These are phyloP conservation scores for Epicoccum nigrum DNA, from an alignment of 2,329 filamentous ascomycete genomes.

Conservation along the genomic window DNA sequence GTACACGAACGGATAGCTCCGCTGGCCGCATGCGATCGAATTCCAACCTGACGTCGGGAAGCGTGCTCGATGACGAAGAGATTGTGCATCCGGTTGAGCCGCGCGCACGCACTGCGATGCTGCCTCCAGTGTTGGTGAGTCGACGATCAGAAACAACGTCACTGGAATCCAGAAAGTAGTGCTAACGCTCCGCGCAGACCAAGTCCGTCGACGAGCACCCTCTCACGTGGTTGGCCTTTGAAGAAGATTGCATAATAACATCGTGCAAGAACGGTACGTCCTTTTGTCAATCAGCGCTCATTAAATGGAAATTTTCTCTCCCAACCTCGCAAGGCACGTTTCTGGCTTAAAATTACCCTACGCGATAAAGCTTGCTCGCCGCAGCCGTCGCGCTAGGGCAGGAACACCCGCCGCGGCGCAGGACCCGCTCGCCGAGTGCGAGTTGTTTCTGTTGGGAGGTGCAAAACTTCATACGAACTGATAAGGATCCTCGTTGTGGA, in stretches of 20 bases:
- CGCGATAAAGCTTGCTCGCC: constrained; percentile 15
- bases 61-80: constrained; percentile 64
- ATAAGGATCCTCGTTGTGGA: constrained; percentile 22
- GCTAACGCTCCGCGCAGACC: constrained; percentile 57
- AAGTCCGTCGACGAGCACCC: constrained; percentile 87
- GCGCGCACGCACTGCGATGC: constrained; percentile 79
- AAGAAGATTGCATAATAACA: constrained; percentile 89
- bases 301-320: constrained; percentile 10
- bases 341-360: constrained; percentile 3
- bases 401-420: constrained; percentile 16
- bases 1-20: constrained; percentile 66
- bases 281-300: constrained; percentile 11
- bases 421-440: constrained; percentile 16
- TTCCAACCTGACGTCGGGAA: constrained; percentile 65
- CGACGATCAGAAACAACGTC: constrained; percentile 7
- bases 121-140: constrained; percentile 87
- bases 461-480: constrained; percentile 16
- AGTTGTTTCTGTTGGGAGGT: constrained; percentile 18
- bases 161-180: neutral
- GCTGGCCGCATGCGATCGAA: constrained; percentile 71
- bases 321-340: constrained; percentile 14
- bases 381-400: constrained; percentile 16
- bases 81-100: constrained; percentile 83
- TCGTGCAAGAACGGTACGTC: constrained; percentile 85
- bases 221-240: constrained; percentile 89